Evolutionary conservation across 305 asterid species (phyloP).

Genomic region (Rubia occidens): DNA sequence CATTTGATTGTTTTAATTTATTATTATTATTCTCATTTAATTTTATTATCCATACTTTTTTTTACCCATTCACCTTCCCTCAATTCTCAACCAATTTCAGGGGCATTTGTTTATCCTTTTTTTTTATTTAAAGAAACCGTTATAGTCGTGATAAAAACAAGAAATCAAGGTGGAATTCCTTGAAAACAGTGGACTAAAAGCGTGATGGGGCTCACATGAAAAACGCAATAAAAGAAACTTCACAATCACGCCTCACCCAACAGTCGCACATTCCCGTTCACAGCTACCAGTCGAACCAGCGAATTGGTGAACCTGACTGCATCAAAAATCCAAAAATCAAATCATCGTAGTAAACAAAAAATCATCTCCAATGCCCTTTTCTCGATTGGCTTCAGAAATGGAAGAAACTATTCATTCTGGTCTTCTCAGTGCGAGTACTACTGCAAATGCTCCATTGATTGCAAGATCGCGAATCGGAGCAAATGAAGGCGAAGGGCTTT

Average conservation of each 20-base stretch:
- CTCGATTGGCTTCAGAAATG: not conserved
- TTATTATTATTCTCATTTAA: too few relatives aligned
- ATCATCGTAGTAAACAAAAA: not conserved
- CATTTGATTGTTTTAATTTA: too few relatives aligned
- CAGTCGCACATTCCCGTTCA: constrained; percentile 1
- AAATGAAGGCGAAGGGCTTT: constrained; percentile 3
- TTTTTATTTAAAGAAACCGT: not conserved
- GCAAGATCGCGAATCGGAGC: constrained; percentile 3
- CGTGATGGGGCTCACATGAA: not conserved
- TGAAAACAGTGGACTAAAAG: not conserved
- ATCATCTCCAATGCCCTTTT: not conserved
- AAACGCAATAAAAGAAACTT: not conserved
- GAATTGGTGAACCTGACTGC: not conserved
- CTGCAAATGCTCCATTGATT: not conserved
- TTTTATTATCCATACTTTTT: too few relatives aligned
- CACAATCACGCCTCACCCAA: constrained; percentile 3
- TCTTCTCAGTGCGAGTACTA: not conserved
- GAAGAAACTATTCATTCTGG: constrained; percentile 3
- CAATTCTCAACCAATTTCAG: too few relatives aligned
- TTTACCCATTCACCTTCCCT: too few relatives aligned
- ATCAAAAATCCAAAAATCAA: not conserved
- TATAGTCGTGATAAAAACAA: not conserved
- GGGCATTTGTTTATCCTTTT: too few relatives aligned
- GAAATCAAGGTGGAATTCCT: not conserved
- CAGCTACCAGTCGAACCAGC: constrained; percentile 11